Base-by-base conservation (phyloP, 257 asterid genomes). In the Euphrasia confusa region DNA sequence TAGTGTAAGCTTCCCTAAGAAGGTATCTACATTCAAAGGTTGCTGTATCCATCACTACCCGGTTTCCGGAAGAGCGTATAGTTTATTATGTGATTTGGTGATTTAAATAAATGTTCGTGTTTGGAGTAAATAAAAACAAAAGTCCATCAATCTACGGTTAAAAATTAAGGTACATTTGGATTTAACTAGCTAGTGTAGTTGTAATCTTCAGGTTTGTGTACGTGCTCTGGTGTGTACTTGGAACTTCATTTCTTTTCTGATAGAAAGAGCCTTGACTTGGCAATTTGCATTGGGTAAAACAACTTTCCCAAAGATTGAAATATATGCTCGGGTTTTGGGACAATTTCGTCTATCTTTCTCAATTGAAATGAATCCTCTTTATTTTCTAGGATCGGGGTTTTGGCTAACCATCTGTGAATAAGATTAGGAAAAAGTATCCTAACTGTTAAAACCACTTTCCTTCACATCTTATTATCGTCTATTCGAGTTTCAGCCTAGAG, bases 141-240 rank as follows among this genome's bases (percentile, higher is more conserved):
- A 21, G 18, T 52, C 52, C 11, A 44, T 28, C 42, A n/a, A 35
- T 62, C 21, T 32, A 64, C 12, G 44, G n/a, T 52, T 26, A 52
- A 44, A 17, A 28, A 28, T 30, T 13, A n/a, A 30, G 65, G 30
- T 47, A 37, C 45, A 21, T 56, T 70, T 21, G 26, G 64, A 32
- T 32, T 63, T 55, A 28, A 53, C 59, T 70, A 21, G 59, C 59
- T 70, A 21, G 45, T 26, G 2, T 4, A 28, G 54, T 55, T 56
- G 54, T 30, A 21, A 18, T 13, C 17, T 2, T 33, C 35, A 26
- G 47, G 56, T 57, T 66, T 24, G 30, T 33, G 15, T 47, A 3
- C 15, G 10, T 67, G 30, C 4, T 47, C 45, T 45, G 44, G 33
- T 14, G 24, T 58, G n/a, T 35, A 35, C 40, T 33, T 50, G 12